phyloP scores from a whole-genome alignment of 179 eudicot species.

The Silene noctiflora region DNA sequence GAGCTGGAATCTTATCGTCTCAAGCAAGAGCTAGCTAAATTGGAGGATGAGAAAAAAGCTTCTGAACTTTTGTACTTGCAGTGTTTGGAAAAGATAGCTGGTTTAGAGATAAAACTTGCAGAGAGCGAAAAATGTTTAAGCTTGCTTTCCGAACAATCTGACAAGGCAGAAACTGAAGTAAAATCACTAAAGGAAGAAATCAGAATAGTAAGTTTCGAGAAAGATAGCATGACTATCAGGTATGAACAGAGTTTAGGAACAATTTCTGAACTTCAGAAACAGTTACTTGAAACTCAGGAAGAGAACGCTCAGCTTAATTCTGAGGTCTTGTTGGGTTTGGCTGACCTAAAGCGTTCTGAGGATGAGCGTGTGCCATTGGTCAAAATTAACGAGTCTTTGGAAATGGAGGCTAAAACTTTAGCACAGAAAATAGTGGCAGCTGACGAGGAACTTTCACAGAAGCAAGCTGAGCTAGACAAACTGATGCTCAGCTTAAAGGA shows the following conservation, averaged over 20 bases:
- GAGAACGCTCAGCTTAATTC: conserved; percentile 48
- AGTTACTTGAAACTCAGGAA: conserved; percentile 52
- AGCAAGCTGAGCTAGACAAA: conserved; percentile 62
- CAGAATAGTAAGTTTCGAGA: conserved; percentile 45
- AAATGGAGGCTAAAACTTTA: conserved; percentile 57
- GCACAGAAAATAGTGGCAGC: conserved; percentile 49
- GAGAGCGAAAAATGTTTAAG: conserved; percentile 43
- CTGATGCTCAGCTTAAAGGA: conserved; percentile 48
- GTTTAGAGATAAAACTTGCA: conserved; percentile 52
- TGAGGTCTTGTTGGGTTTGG: conserved; percentile 42
- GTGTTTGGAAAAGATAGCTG: conserved; percentile 49
- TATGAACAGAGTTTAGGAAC: conserved; percentile 59
- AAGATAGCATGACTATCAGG: conserved; percentile 44
- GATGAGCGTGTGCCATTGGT: conserved; percentile 49
- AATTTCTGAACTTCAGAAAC: conserved; percentile 56
- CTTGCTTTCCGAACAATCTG: conserved; percentile 40
- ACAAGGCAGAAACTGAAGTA: conserved; percentile 55
- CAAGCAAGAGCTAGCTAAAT: conserved; percentile 45
- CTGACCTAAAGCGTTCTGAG: conserved; percentile 55
- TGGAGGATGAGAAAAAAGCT: conserved; percentile 51
- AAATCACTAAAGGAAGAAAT: conserved; percentile 52
- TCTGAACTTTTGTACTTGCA: conserved; percentile 43
- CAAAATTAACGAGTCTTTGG: conserved; percentile 57
- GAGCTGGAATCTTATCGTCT: conserved; percentile 42
- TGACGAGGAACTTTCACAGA: conserved; percentile 57